A percentile compares a stretch with the other conserved stretches of the same genome.
Evolutionary conservation across 139 green algal species (phyloP).

Genomic region (Picochlorum costavermella): DNA sequence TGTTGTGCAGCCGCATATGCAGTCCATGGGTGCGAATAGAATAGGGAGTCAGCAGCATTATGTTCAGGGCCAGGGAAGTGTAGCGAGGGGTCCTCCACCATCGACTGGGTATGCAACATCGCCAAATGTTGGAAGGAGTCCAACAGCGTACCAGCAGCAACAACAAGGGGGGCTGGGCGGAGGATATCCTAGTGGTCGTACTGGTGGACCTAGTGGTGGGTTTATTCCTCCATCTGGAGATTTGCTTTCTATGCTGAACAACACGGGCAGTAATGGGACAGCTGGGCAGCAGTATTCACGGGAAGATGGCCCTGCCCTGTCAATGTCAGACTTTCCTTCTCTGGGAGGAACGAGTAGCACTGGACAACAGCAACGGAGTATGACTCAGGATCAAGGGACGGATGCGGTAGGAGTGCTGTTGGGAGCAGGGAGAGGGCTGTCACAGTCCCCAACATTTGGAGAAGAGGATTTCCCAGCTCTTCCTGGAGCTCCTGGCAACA

Average conservation of each 20-base stretch:
- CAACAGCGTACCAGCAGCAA: too few species aligned
- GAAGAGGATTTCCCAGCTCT: conserved; percentile 72
- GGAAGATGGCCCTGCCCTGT: conserved; percentile 34
- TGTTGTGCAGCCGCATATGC: too few species aligned
- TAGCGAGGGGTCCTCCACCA: too few species aligned
- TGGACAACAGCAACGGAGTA: neutral
- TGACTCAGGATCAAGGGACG: neutral
- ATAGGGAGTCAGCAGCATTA: too few species aligned
- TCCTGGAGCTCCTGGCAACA: conserved; percentile 12
- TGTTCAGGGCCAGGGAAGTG: too few species aligned
- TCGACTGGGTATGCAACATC: too few species aligned
- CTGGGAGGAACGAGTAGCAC: conserved; percentile 12
- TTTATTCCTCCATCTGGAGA: conserved; percentile 30
- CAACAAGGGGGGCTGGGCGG: neutral
- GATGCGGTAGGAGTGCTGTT: conserved; percentile 28
- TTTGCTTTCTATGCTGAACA: conserved; percentile 44
- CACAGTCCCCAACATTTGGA: conserved; percentile 18
- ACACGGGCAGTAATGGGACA: conserved; percentile 9
- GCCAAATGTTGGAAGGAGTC: too few species aligned
- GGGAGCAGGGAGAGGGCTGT: conserved; percentile 21
- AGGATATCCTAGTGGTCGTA: neutral
- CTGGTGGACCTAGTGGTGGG: neutral
- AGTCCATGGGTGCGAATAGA: too few species aligned
- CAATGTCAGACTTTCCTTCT: conserved; percentile 52
- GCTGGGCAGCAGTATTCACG: conserved; percentile 11